Base-by-base conservation (phyloP, 2,329 filamentous ascomycete genomes). In the Rasamsonia emersonii region DNA sequence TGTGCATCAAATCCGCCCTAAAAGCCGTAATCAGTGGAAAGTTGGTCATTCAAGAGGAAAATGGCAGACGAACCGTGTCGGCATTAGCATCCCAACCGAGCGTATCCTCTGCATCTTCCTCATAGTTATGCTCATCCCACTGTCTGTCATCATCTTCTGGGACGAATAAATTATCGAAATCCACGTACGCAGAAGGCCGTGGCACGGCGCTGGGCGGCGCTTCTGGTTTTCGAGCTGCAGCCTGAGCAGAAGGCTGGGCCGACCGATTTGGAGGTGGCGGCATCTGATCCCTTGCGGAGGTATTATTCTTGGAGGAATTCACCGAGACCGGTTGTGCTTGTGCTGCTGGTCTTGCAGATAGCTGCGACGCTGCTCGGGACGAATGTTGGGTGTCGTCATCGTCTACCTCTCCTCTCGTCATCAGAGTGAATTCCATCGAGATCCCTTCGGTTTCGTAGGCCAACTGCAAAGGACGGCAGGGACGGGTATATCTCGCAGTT, bases 81-180 rank as follows among this genome's bases (percentile, higher is more conserved):
- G 66, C 68, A 43, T 65, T 72, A 18, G 71, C 67, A 49, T 78
- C 73, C 71, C 75, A 79, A 2, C 73, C 73, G 28, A 79, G 63
- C 33, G 70, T 71, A 50, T 79, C 76, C 45, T 71, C 67, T 8
- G 71, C 64, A 27, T 76, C 64, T 14, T 65, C 58, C 14, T 65
- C 65, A 34, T 65, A 68, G 35, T 71, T 68, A 13, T 68, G 59
- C 16, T 75, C 74, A 44, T 77, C 73, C 75, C 76, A 80, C 32
- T 66, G 62, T 21, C 61, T 60, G 42, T 78, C 72, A 37, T 77
- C 72, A 36, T 77, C 71, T n/a, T 62, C 64, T 9, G 71, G 69
- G 28, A 80, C 65, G 45, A 80, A 80, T 4, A 80, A 57, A 43
- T 71, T 75, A 32, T 78, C 70, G 15, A 69, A 62, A 32, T 66